Base-by-base conservation (phyloP, 2,329 filamentous ascomycete genomes). In the Penicillium sp. region DNA sequence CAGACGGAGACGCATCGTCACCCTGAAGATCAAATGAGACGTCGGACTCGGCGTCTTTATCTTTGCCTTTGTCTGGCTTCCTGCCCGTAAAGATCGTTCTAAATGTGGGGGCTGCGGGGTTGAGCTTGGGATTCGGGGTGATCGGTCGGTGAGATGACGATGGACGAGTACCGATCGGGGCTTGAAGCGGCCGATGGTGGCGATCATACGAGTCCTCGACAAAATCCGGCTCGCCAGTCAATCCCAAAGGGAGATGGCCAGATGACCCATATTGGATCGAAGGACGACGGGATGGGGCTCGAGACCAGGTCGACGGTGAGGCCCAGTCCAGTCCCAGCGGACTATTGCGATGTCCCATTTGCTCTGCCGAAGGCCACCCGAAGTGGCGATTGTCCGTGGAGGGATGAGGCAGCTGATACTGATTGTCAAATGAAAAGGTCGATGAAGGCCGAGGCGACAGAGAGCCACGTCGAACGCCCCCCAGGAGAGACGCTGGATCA, bases 51-150 rank as follows among this genome's bases (percentile, higher is more conserved):
- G 65, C 64, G 12, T 63, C 60, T 35, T 67, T 69, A 12, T 53
- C 59, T 49, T 66, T 69, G 29, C 69, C 67, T 42, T 66, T 71
- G 46, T 73, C 53, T 32, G 72, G 71, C 44, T 69, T 73, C 58
- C 70, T 72, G 60, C 83, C 55, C 13, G 54, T 81, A 50, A 93
- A 81, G 32, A 84, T 80, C 8, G 80, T 84, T 70, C 87, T 92
- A 66, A 97, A 97, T 0, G 87, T 88, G 7, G 91, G 91, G 0
- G 92, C 93, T 6, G 88, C 82, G 6, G 93, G 93, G 62, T 98
- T 97, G 25, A 97, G 78, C 59, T 80, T 78, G 41, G 82, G 61
- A 71, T 80, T 78, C 41, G 82, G 61, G 70, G 84, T 75, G 35
- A 76, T 64, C 45, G 71, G 72, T 68, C 83, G 69, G 65, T 84